Evolutionary conservation across 2,329 filamentous ascomycete genomes (phyloP).

Genomic region (Apiospora koreana): DNA sequence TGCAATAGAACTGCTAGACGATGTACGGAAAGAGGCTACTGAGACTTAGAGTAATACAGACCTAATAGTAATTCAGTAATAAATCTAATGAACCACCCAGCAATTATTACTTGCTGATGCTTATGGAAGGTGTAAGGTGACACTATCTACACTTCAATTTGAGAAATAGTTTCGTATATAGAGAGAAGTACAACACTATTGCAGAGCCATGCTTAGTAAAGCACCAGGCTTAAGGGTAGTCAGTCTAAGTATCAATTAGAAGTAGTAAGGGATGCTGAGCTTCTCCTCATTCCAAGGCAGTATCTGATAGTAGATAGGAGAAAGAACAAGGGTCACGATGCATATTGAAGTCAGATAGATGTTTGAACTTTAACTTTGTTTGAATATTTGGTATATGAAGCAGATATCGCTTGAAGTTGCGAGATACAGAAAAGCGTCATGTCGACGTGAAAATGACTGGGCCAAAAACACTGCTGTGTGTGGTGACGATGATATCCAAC

Average conservation of each 20-base stretch:
- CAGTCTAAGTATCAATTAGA: no score
- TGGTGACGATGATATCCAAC: background rate
- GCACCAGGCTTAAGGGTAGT: no score
- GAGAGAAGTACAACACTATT: no score
- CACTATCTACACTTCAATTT: background rate
- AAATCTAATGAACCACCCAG: background rate
- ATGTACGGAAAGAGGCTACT: background rate
- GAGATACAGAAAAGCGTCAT: background rate
- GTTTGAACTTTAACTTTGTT: constrained; percentile 7
- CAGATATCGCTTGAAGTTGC: background rate
- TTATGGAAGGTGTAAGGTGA: background rate
- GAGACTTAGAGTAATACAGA: background rate
- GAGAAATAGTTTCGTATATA: no score
- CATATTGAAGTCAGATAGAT: background rate
- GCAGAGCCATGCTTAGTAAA: no score
- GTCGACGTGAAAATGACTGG: background rate
- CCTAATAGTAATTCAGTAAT: background rate
- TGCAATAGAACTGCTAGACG: background rate
- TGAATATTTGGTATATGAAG: background rate
- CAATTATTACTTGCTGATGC: background rate
- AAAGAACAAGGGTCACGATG: background rate
- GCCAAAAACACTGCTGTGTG: background rate
- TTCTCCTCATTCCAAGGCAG: background rate
- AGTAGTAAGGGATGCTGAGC: no score
- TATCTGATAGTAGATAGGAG: background rate